Base-by-base conservation (phyloP, 495 filamentous ascomycete species). In the Penicillium steckii region DNA sequence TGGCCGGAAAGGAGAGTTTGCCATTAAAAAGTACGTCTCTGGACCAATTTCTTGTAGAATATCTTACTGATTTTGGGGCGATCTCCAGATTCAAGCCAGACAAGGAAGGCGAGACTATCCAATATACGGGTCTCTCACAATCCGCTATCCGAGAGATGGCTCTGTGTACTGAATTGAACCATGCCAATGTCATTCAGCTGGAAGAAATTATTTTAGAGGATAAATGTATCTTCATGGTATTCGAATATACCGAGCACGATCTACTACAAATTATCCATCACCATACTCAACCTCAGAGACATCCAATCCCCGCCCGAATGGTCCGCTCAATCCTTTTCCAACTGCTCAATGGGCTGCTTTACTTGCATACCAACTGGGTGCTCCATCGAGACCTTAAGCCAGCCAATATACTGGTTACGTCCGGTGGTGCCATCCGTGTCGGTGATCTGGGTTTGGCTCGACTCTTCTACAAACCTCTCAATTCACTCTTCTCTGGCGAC, bases 211-310 rank as follows among this genome's bases (percentile, higher is more conserved):
- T 97, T 63, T 77, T 99, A 12, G 91, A 99, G 71, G 91, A 95
- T 70, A 97, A 97, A 73, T 97, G 91, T 75, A 99, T 99, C 63
- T 97, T 91, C 71, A 99, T 99, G 90, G 92, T 99, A 17, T 99
- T 99, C 63, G 94, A 97, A 70, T 99, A 96, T 65, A 93, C 92
- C 57, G 94, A 99, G 70, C 94, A 88, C 70, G 94, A 99, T 66
- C 77, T 99, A 35, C 79, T 99, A 7, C 95, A 97, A 69, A 97
- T 99, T 55, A 96, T 99, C 59, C 94, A 99, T 65, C 91, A 97
- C 62, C 94, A 99, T 72, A 93, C 90, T 2, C 89, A 95, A 52
- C 88, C 89, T 12, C 84, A 88, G 10, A 81, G 94, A 40, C 86
- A 89, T 57, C 85, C 89, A 23, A 97, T 98, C 54, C 91, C 91